Evolutionary conservation across 108 stramenopile species (phyloP).

Genomic region (Skeletonema potamos): DNA sequence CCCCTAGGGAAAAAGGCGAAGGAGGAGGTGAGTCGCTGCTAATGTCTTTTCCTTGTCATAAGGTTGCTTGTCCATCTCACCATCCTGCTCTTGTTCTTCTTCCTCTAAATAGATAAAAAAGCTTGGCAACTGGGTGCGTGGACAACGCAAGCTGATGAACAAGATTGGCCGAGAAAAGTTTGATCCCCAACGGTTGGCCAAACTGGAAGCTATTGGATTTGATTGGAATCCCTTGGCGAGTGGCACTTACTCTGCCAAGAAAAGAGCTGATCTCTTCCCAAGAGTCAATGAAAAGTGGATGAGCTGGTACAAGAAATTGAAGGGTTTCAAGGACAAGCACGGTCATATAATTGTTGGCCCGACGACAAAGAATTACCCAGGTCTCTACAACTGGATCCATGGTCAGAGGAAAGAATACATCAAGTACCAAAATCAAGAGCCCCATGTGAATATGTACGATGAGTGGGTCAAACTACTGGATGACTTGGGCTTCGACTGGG

Average conservation of each 20-base stretch:
- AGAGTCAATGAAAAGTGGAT: conserved; percentile 12
- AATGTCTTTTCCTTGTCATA: neutral
- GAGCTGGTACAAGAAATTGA: conserved; percentile 2
- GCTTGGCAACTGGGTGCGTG: conserved; percentile 32
- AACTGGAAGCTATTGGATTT: conserved; percentile 23
- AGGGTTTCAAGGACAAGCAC: conserved; percentile 6
- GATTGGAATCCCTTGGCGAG: conserved; percentile 22
- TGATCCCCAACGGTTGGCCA: conserved; percentile 2
- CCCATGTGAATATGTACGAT: conserved; percentile 4
- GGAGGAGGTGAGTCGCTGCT: neutral
- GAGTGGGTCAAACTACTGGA: conserved; percentile 25
- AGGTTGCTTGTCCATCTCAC: neutral
- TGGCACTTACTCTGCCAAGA: conserved; percentile 1
- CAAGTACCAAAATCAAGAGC: conserved; percentile 13
- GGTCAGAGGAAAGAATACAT: conserved; percentile 36
- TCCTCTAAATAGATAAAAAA: neutral
- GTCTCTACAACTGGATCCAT: conserved; percentile 35
- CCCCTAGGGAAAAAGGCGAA: neutral
- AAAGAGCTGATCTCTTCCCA: conserved; percentile 1
- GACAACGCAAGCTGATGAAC: conserved; percentile 27
- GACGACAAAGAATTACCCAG: neutral
- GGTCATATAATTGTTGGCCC: conserved; percentile 19
- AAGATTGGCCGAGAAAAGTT: conserved; percentile 19
- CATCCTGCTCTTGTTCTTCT: neutral
- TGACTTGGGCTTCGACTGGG: conserved; percentile 22